Percentiles rank a stretch among this genome's conserved stretches.
Evolutionary conservation across 2,329 filamentous ascomycete genomes (phyloP).

Genomic region (Pseudogymnoascus destructans): DNA sequence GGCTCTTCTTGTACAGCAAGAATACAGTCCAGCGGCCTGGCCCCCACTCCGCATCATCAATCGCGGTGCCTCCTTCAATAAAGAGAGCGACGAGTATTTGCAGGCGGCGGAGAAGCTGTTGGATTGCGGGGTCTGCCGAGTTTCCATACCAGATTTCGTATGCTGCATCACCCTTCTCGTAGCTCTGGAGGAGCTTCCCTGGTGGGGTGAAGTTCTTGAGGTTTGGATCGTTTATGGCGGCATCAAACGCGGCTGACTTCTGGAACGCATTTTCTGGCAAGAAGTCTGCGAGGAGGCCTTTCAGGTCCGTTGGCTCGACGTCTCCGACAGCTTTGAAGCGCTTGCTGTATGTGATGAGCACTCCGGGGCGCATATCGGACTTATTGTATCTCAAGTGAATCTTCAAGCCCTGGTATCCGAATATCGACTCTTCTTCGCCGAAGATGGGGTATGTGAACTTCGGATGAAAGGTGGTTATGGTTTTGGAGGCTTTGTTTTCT

Average conservation of each 20-base stretch:
- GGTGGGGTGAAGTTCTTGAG: slow-evolving; percentile 51
- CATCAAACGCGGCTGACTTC: neutral
- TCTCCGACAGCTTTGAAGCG: slow-evolving; percentile 59
- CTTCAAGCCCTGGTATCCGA: slow-evolving; percentile 73
- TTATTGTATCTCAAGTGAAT: slow-evolving; percentile 58
- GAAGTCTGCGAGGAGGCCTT: slow-evolving; percentile 39
- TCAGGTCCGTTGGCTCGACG: slow-evolving; percentile 55
- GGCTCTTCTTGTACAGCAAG: slow-evolving; percentile 61
- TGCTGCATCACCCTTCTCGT: slow-evolving; percentile 45
- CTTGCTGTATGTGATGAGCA: slow-evolving; percentile 57
- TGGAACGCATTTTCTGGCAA: slow-evolving; percentile 48
- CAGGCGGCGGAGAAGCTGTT: slow-evolving; percentile 61
- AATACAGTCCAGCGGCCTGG: slow-evolving; percentile 84
- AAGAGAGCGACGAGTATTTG: slow-evolving; percentile 76
- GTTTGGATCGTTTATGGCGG: slow-evolving; percentile 13
- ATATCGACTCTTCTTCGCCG: slow-evolving; percentile 81
- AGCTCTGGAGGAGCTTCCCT: slow-evolving; percentile 54
- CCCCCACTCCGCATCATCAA: slow-evolving; percentile 58
- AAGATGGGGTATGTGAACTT: slow-evolving; percentile 87
- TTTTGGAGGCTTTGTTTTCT: slow-evolving; percentile 37
- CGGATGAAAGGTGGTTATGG: slow-evolving; percentile 61
- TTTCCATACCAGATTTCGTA: slow-evolving; percentile 80
- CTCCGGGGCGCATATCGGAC: slow-evolving; percentile 63
- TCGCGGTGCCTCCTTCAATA: slow-evolving; percentile 81
- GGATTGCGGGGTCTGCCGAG: slow-evolving; percentile 55